These are phyloP conservation scores for Metschnikowia rubicola DNA, from an alignment of 805 yeast genomes.

Conservation along the genomic window DNA sequence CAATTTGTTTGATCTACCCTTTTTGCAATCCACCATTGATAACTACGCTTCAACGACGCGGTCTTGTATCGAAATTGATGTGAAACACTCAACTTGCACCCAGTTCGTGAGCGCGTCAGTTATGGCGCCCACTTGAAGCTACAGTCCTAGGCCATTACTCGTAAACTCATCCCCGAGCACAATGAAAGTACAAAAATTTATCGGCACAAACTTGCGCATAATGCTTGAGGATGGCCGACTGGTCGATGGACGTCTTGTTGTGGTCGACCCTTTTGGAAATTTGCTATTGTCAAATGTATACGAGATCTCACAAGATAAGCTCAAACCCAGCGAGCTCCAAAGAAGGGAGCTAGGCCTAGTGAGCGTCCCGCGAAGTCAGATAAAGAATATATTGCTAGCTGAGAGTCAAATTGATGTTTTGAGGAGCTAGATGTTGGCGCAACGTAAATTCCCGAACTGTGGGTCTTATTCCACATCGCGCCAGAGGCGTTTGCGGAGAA, in stretches of 20 bases:
- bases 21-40: too few relatives aligned
- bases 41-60: too few relatives aligned
- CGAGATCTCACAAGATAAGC: conserved; percentile 30
- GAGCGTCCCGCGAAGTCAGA: conserved; percentile 23
- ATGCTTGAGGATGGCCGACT: conserved; percentile 28
- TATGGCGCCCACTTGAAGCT: too few relatives aligned
- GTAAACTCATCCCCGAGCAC: neutral
- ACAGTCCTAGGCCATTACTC: too few relatives aligned
- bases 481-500: conserved; percentile 8
- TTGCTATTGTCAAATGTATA: conserved; percentile 32
- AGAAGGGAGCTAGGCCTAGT: conserved; percentile 25
- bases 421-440: neutral
- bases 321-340: conserved; percentile 21
- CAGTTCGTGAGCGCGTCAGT: too few relatives aligned
- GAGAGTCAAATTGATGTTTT: conserved; percentile 7
- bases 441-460: neutral
- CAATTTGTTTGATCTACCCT: too few relatives aligned
- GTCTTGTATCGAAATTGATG: too few relatives aligned
- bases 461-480: neutral
- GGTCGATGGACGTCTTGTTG: conserved; percentile 38
- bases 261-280: conserved; percentile 43
- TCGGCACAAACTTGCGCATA: conserved; percentile 31
- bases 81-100: too few relatives aligned
- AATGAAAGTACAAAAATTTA: conserved; percentile 17
- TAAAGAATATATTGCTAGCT: conserved; percentile 21